Evolutionary conservation across 1,139 yeast genomes (phyloP), one percentile per base, ranked within the genome.

Genomic region (Suhomyces guaymorum): DNA sequence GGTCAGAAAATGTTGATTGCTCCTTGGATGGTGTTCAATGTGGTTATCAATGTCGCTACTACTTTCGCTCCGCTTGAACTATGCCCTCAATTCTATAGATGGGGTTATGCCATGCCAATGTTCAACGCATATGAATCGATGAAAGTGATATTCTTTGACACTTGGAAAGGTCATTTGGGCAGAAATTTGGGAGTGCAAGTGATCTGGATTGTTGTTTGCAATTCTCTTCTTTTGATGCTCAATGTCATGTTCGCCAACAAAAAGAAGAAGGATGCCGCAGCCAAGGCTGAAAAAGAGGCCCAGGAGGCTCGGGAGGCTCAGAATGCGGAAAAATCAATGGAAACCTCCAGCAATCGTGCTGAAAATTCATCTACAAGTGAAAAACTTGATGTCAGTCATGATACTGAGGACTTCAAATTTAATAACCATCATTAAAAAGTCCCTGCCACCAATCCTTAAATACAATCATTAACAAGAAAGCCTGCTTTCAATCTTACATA

Each of bases 91-190:
- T 78, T 82, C 43, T 83, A 72, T 56, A 59, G 78, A 31, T 79
- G 74, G 54, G 88, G 89, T 6, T 80, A 80, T 51, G 81, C 75
- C 18, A 60, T 80, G 61, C 90, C 90, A 1, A 69, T 82, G 48
- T 75, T 73, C 51, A 80, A 81, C 46, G 73, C 79, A 0, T 72
- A 69, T 32, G 80, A 76, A 40, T 66, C 78, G 14, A 66, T 67
- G 46, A 73, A 75, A 50, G 82, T 81, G 3, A 66, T 82, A 11
- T 66, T 82, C 38, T 72, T 79, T 45, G 61, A 78, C 48, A 57
- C 81, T 2, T 73, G 77, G 55, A 78, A 73, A 51, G 78, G 78
- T 2, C 52, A 70, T 13, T 44, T 82, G 50, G 87, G 86, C 5
- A 54, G 78, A 42, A 71, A 79, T 49, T 66, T 77, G 31, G 86